Base-by-base conservation (phyloP, 78 protist species). In the Polysphondylium violaceum region DNA sequence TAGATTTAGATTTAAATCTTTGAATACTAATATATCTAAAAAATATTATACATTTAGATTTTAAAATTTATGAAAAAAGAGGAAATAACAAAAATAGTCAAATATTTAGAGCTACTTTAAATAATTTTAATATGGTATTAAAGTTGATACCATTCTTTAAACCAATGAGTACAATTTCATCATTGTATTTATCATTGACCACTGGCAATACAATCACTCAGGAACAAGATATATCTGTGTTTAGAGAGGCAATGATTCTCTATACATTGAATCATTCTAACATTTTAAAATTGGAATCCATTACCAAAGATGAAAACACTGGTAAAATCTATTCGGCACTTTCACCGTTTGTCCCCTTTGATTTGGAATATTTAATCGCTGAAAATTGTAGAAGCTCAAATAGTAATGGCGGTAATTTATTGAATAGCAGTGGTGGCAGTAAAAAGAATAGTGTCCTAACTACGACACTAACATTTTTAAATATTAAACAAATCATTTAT, bases 191-290 rank as follows among this genome's bases (percentile, higher is more conserved):
- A 53, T 27, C 9, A 59, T 33, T 38, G 23, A 27, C 5, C 23
- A 2, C 6, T 71, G 5, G 11, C 68, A 1, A n/a, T n/a, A n/a
- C n/a, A n/a, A n/a, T n/a, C n/a, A n/a, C n/a, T n/a, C n/a, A n/a
- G n/a, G 90, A 83, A 0, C 8, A 38, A 23, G 86, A 76, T 44
- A 9, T 83, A 2, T 35, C 3, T 0, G 33, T n/a, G 16, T 83
- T 83, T 47, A 51, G 90, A 51, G 90, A 83, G n/a, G 11, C 77
- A 40, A 83, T 83, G 90, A 21, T 83, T 40, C 56, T 83, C 0
- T 58, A 68, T 11, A 67, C 36, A 27, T 25, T 83, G 43, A 69
- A 38, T 27, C 90, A 83, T 43, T 8, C 7, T 29, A 69, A 68
- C 29, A 51, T 83, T n/a, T 14, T 83, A 17, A 50, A 53, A 4